Evolutionary conservation across 163 green algal genomes (phyloP).

Genomic region (Botryococcus braunii): DNA sequence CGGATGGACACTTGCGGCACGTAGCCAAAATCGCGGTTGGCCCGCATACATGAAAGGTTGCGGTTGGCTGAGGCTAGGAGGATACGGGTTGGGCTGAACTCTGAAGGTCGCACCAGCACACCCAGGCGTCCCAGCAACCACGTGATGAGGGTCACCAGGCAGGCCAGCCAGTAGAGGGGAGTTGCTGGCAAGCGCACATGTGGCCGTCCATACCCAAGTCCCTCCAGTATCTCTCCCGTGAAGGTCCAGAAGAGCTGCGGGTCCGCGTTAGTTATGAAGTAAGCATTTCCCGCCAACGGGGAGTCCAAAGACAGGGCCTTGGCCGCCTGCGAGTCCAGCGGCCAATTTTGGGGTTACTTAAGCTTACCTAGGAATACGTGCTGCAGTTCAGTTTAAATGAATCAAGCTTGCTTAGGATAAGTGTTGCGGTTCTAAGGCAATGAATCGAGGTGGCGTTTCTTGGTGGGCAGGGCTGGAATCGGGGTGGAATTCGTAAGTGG

Average conservation of each 20-base stretch:
- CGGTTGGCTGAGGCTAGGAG: slow-evolving; percentile 57
- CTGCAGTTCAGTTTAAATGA: no score
- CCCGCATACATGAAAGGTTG: slow-evolving; percentile 46
- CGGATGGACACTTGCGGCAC: slow-evolving; percentile 42
- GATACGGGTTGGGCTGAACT: slow-evolving; percentile 49
- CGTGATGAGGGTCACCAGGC: slow-evolving; percentile 64
- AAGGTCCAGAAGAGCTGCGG: slow-evolving; percentile 78
- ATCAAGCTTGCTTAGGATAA: no score
- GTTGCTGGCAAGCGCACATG: slow-evolving; percentile 50
- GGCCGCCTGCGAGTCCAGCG: slow-evolving; percentile 23
- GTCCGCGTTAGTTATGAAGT: slow-evolving; percentile 87
- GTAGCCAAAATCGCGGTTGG: slow-evolving; percentile 60
- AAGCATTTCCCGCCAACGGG: slow-evolving; percentile 49
- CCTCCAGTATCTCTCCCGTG: slow-evolving; percentile 71
- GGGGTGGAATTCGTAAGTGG: no score
- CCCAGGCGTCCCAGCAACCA: slow-evolving; percentile 26
- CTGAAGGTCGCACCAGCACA: slow-evolving; percentile 11
- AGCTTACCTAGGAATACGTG: no score
- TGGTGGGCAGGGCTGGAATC: no score
- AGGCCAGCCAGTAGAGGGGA: slow-evolving; percentile 62
- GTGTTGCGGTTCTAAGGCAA: no score
- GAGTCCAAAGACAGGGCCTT: slow-evolving; percentile 28
- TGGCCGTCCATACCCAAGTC: slow-evolving; percentile 68
- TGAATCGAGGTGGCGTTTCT: no score
- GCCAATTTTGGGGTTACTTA: no score